A percentile compares a stretch with the other conserved stretches of the same genome.
Evolutionary conservation across 257 asterid genomes (phyloP).

Genomic region (Striga asiatica): DNA sequence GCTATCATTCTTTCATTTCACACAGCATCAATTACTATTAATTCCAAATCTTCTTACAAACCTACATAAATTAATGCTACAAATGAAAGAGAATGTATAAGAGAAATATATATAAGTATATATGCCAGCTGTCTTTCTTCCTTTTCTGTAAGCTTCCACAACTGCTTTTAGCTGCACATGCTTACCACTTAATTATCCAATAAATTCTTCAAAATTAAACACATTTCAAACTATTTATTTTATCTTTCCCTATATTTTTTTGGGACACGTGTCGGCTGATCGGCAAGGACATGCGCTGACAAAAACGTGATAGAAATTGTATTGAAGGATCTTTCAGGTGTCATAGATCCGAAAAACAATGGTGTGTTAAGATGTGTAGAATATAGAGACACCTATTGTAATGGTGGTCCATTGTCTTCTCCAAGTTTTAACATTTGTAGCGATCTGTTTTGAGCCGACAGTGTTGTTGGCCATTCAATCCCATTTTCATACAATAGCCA

Average conservation of each 20-base stretch:
- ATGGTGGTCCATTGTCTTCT: constrained; percentile 18
- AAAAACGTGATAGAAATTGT: background rate
- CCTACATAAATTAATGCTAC: background rate
- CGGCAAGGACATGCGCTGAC: background rate
- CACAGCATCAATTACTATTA: background rate
- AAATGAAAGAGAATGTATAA: background rate
- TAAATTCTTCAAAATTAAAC: background rate
- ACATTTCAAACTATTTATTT: no score
- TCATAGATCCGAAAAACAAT: constrained; percentile 29
- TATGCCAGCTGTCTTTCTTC: constrained; percentile 22
- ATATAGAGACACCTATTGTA: no score
- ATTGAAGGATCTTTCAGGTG: constrained; percentile 25
- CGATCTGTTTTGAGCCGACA: no score
- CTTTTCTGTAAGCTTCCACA: constrained; percentile 14
- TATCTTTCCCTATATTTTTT: background rate
- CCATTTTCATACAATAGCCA: no score
- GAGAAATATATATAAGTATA: background rate
- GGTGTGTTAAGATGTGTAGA: no score
- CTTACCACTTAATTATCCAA: constrained; percentile 18
- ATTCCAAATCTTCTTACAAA: background rate
- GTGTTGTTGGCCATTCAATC: no score
- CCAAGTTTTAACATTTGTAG: background rate
- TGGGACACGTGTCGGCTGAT: constrained; percentile 1
- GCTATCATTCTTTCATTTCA: constrained; percentile 10
- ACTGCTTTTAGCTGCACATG: constrained; percentile 31